Evolutionary conservation across 148 eudicot genomes (phyloP), one percentile per base, ranked within the genome.

Genomic region (Rhododendron williamsianum): DNA sequence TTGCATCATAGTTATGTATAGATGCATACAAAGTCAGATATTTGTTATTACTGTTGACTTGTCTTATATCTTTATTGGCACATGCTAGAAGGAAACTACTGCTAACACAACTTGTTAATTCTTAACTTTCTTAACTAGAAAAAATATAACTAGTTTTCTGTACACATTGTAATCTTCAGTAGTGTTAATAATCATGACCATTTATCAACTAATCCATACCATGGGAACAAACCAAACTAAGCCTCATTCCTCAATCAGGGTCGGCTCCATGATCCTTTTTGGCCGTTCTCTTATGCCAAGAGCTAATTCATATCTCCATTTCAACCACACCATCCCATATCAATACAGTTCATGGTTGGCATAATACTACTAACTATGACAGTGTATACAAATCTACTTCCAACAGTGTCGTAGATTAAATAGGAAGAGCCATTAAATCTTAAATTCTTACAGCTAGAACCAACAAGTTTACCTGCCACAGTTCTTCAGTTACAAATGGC

Each of bases 401-500:
- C 38, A 0, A 76, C 13, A n/a, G 6, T 36, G 54, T 51, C 23
- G 30, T 45, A 48, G 78, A 71, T 23, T 15, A 72, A 49, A 72
- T n/a, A 84, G 27, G 81, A 73, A 35, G 19, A 33, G 30, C 67
- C 9, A 46, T 0, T 52, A 30, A 36, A 84, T 69, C 23, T 84
- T 52, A 16, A 74, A 41, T 41, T 15, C 43, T 76, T 54, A 23
- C 30, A 54, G 51, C 77, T 2, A 74, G 30, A 81, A 35, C 49
- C 77, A 48, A 83, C 9, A 78, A 58, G 27, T 84, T 30, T 90
- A 97, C 99, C 98, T 97, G 99, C 99, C 99, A 97, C 67, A 97
- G 93, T 86, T 92, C 98, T 88, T 97, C 99, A 73, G 99, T 97
- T 25, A 97, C 99, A 90, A 92, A 97, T 69, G 99, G 99, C 99